Percentiles rank a stretch among this genome's conserved stretches.
Evolutionary conservation across 345 rosid genomes (phyloP).

Genomic region (Aquilaria malaccensis): DNA sequence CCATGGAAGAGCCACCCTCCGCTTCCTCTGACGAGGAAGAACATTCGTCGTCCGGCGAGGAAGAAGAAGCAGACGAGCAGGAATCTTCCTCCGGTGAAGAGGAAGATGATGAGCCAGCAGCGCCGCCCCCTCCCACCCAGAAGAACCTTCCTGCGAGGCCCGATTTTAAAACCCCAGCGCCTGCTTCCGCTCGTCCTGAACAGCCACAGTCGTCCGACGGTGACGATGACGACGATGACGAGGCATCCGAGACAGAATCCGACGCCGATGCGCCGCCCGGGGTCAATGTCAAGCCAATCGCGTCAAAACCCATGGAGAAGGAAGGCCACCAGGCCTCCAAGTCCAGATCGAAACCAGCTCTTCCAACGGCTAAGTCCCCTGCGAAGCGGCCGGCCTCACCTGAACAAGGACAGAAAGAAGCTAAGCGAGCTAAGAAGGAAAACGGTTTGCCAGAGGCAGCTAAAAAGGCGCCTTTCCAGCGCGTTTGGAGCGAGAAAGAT

Average conservation of each 20-base stretch:
- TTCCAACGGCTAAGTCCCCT: neutral
- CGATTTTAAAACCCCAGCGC: neutral
- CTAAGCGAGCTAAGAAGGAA: conserved; percentile 11
- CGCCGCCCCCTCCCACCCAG: neutral
- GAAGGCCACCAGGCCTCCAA: neutral
- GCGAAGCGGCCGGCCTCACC: conserved; percentile 2
- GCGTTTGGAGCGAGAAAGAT: conserved; percentile 27
- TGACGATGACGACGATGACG: neutral
- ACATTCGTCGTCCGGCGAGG: conserved; percentile 4
- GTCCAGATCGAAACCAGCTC: conserved; percentile 4
- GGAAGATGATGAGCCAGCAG: neutral
- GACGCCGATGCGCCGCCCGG: neutral
- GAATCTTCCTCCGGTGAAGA: conserved; percentile 1
- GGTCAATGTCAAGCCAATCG: conserved; percentile 5
- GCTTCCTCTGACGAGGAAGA: conserved; percentile 19
- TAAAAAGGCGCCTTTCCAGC: conserved; percentile 10
- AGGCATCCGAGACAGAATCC: conserved; percentile 5
- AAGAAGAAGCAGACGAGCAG: too few species aligned
- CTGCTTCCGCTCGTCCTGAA: neutral
- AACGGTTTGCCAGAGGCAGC: neutral
- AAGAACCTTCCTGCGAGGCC: neutral
- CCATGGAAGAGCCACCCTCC: conserved; percentile 23
- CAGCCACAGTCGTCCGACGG: neutral
- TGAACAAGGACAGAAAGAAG: neutral
- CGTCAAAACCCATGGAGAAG: conserved; percentile 8